A percentile compares a stretch with the other conserved stretches of the same genome.
phyloP scores from a whole-genome alignment of 441 rosid species.

The Pelargonium australe region DNA sequence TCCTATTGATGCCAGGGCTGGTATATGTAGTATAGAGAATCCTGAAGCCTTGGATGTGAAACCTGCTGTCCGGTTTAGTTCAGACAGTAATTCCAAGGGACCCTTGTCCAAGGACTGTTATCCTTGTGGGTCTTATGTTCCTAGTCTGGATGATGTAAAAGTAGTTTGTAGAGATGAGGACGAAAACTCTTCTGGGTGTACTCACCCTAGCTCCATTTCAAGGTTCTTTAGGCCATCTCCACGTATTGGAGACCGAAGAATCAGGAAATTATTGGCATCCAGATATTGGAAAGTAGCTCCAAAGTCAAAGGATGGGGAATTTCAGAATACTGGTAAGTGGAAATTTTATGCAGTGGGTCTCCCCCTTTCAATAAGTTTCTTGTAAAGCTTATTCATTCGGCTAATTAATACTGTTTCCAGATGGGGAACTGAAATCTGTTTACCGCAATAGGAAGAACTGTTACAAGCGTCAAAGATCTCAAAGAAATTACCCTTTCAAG shows the following conservation, averaged over 20 bases:
- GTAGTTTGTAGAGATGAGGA: constrained; percentile 94
- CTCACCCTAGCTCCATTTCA: constrained; percentile 51
- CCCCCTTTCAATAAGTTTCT: constrained; percentile 1
- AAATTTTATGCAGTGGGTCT: neutral
- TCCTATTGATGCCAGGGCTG: constrained; percentile 21
- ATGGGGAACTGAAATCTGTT: constrained; percentile 48
- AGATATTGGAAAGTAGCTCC: constrained; percentile 68
- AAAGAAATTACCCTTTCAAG: constrained; percentile 73
- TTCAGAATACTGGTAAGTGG: constrained; percentile 39
- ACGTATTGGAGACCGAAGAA: constrained; percentile 81
- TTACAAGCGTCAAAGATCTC: constrained; percentile 48
- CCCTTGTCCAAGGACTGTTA: constrained; percentile 30
- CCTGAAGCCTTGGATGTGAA: constrained; percentile 49
- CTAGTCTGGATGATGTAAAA: constrained; percentile 51
- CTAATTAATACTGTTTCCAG: constrained; percentile 29
- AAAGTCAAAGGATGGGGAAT: constrained; percentile 34
- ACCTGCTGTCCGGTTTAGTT: constrained; percentile 45
- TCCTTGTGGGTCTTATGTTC: constrained; percentile 38
- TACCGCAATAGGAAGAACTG: constrained; percentile 42
- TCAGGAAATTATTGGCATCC: constrained; percentile 89
- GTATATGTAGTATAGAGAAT: constrained; percentile 35
- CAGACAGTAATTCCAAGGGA: constrained; percentile 48
- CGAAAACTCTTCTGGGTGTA: constrained; percentile 83
- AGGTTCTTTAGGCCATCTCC: constrained; percentile 51
- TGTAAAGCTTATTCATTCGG: constrained; percentile 9